These are phyloP conservation scores for Ophiocordyceps australis DNA, from an alignment of 2,329 filamentous ascomycete species.

Conservation along the genomic window DNA sequence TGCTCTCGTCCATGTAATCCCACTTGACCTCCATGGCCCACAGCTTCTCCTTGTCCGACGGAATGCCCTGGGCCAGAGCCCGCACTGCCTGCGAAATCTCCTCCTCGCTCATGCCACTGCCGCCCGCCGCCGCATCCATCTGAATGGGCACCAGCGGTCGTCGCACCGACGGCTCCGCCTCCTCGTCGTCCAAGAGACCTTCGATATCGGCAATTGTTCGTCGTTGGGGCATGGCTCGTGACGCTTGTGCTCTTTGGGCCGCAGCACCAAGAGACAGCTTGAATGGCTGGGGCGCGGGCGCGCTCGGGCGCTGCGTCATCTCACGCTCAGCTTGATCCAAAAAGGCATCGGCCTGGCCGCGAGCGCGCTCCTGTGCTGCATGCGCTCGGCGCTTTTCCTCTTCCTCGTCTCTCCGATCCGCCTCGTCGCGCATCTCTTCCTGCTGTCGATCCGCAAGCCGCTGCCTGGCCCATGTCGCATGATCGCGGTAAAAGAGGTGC, in stretches of 20 bases:
- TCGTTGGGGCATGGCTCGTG: conserved; percentile 36
- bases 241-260: conserved; percentile 50
- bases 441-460: conserved; percentile 54
- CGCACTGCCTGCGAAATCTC: conserved; percentile 69
- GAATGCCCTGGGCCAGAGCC: conserved; percentile 77
- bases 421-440: conserved; percentile 64
- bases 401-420: conserved; percentile 62
- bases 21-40: conserved; percentile 92
- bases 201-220: conserved; percentile 89
- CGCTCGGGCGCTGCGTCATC: conserved; percentile 32
- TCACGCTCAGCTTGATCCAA: conserved; percentile 70
- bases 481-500: conserved; percentile 76
- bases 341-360: conserved; percentile 80
- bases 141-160: conserved; percentile 69
- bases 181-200: conserved; percentile 85
- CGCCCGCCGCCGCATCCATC: conserved; percentile 50
- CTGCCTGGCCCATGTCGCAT: conserved; percentile 68
- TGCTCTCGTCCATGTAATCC: conserved; percentile 69
- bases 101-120: conserved; percentile 58
- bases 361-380: conserved; percentile 58
- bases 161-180: conserved; percentile 54
- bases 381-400: conserved; percentile 53
- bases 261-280: conserved; percentile 86
- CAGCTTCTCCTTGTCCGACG: conserved; percentile 65
- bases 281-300: conserved; percentile 55